Evolutionary conservation across 2,329 filamentous ascomycete species (phyloP).

Genomic region (Clonostachys rosea): DNA sequence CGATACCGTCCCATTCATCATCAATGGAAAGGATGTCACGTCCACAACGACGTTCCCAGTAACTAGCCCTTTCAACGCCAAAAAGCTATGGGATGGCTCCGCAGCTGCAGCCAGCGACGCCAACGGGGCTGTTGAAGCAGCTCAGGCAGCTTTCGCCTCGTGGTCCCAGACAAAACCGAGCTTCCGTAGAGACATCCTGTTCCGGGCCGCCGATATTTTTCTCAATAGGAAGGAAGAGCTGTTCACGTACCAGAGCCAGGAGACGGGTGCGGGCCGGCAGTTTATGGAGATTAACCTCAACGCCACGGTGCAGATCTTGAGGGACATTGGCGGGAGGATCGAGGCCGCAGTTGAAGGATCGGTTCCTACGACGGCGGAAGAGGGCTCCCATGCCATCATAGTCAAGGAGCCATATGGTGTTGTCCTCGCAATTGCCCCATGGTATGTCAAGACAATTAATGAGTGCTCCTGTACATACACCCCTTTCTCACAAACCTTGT

Average conservation of each 20-base stretch:
- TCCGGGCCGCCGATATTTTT: conserved; percentile 64
- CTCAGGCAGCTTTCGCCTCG: conserved; percentile 61
- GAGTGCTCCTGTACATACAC: not conserved
- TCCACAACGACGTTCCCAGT: conserved; percentile 49
- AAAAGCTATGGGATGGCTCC: conserved; percentile 49
- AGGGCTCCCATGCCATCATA: conserved; percentile 50
- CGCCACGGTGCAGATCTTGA: conserved; percentile 27
- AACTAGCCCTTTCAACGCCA: conserved; percentile 45
- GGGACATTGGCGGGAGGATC: conserved; percentile 37
- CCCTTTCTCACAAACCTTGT: not conserved
- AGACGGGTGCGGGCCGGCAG: conserved; percentile 31
- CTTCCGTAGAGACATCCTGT: conserved; percentile 63
- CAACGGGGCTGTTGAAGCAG: conserved; percentile 43
- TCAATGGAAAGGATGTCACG: conserved; percentile 36
- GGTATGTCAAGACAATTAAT: conserved; percentile 40
- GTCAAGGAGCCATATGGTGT: conserved; percentile 76
- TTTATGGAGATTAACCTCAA: conserved; percentile 37
- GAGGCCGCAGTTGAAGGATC: conserved; percentile 23
- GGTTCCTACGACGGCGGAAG: conserved; percentile 24
- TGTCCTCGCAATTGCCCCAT: conserved; percentile 74
- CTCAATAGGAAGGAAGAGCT: conserved; percentile 56
- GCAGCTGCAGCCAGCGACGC: conserved; percentile 54
- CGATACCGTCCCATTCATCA: conserved; percentile 30
- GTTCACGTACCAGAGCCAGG: conserved; percentile 48
- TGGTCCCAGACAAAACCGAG: conserved; percentile 63